These are phyloP conservation scores for Eremothecium gossypii DNA, from an alignment of 1,139 yeast species.

Conservation along the genomic window DNA sequence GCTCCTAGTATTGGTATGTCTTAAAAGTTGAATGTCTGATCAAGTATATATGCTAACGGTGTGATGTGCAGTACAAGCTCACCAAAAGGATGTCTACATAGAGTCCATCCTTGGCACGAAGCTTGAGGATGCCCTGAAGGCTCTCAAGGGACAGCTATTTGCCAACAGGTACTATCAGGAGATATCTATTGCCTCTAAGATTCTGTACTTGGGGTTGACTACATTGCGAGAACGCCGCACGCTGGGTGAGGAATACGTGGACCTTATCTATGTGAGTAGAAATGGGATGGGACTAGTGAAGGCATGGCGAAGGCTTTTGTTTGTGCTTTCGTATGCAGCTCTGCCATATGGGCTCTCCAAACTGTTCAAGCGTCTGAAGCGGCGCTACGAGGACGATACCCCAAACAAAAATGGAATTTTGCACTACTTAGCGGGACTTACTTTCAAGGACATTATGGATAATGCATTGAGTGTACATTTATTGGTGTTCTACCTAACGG, in stretches of 20 bases:
- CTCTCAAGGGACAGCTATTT: slow-evolving; percentile 53
- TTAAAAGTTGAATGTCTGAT: not conserved
- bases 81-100: slow-evolving; percentile 77
- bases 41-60: slow-evolving; percentile 12
- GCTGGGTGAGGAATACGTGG: slow-evolving; percentile 90
- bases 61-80: slow-evolving; percentile 49
- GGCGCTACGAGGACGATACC: slow-evolving; percentile 17
- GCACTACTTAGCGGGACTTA: slow-evolving; percentile 8
- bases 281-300: slow-evolving; percentile 45
- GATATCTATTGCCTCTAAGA: slow-evolving; percentile 47
- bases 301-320: slow-evolving; percentile 38
- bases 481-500: slow-evolving; percentile 73
- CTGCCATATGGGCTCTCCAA: slow-evolving; percentile 45
- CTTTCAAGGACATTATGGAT: slow-evolving; percentile 41
- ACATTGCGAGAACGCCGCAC: slow-evolving; percentile 72
- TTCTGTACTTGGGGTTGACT: slow-evolving; percentile 59
- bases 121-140: slow-evolving; percentile 42
- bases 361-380: slow-evolving; percentile 12
- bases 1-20: slow-evolving; percentile 37
- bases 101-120: slow-evolving; percentile 48
- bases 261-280: slow-evolving; percentile 57
- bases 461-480: slow-evolving; percentile 56
- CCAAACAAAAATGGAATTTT: slow-evolving; percentile 13
- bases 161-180: slow-evolving; percentile 57
- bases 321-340: slow-evolving; percentile 45